phyloP scores from a whole-genome alignment of 176 grass and related monocot species.

The Bothriochloa decipiens region DNA sequence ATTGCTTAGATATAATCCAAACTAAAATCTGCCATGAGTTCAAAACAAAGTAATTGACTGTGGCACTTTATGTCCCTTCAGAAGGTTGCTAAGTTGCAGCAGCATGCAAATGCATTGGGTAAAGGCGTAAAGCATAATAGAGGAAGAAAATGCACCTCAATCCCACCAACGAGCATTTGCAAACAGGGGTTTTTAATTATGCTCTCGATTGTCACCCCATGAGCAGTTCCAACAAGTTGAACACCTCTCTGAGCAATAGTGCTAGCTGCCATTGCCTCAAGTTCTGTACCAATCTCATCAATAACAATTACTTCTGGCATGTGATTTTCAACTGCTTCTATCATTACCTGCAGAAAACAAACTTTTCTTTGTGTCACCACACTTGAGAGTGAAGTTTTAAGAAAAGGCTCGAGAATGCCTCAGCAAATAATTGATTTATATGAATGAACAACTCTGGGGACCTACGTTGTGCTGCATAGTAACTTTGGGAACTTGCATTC shows the following conservation, averaged over 20 bases:
- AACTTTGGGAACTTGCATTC: slow-evolving; percentile 99
- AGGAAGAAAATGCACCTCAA: slow-evolving; percentile 68
- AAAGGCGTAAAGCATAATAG: background rate
- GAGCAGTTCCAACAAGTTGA: slow-evolving; percentile 97
- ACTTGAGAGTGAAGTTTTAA: background rate
- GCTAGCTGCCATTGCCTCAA: slow-evolving; percentile 92
- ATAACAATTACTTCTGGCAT: slow-evolving; percentile 99
- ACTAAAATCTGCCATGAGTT: background rate
- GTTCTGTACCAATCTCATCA: slow-evolving; percentile 98
- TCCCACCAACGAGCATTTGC: slow-evolving; percentile 93
- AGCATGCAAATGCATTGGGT: slow-evolving; percentile 4
- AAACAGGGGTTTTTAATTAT: slow-evolving; percentile 97
- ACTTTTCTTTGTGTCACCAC: slow-evolving; percentile 8
- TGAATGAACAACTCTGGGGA: slow-evolving; percentile 30
- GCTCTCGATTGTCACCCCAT: slow-evolving; percentile 95
- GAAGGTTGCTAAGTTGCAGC: slow-evolving; percentile 19
- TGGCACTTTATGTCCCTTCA: slow-evolving; percentile 17
- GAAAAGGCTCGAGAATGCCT: background rate
- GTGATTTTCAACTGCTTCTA: slow-evolving; percentile 99
- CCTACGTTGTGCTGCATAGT: slow-evolving; percentile 94
- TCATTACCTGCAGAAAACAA: slow-evolving; percentile 74
- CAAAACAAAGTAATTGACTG: background rate
- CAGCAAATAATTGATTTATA: slow-evolving; percentile 19
- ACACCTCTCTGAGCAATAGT: slow-evolving; percentile 99
- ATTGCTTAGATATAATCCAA: background rate